These are phyloP conservation scores for Dothideomycetes sp. DNA, from an alignment of 2,329 filamentous ascomycete species.

Conservation along the genomic window DNA sequence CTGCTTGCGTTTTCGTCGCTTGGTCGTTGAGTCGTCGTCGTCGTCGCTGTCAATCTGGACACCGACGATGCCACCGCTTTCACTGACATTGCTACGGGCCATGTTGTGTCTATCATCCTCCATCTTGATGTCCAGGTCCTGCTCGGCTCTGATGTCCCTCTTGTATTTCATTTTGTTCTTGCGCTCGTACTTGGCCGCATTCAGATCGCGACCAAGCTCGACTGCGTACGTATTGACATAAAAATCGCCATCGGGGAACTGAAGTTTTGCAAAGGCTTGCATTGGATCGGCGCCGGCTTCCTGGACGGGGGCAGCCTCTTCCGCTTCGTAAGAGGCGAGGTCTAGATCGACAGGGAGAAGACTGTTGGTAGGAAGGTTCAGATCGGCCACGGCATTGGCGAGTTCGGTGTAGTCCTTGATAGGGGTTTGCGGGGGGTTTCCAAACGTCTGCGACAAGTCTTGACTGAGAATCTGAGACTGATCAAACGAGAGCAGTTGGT, in stretches of 20 bases:
- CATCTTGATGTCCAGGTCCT: slow-evolving; percentile 12
- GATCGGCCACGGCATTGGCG: slow-evolving; percentile 5
- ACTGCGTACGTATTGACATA: slow-evolving; percentile 69
- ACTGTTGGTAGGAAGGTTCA: slow-evolving; percentile 6
- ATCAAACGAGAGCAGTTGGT: too few species aligned
- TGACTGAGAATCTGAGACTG: background rate
- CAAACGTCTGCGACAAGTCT: background rate
- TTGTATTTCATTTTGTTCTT: slow-evolving; percentile 13
- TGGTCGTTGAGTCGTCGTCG: slow-evolving; percentile 12
- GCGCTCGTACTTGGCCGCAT: slow-evolving; percentile 34
- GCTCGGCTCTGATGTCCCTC: slow-evolving; percentile 17
- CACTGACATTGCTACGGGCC: slow-evolving; percentile 20
- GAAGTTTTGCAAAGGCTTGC: slow-evolving; percentile 55
- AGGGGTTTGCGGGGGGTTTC: slow-evolving; percentile 4
- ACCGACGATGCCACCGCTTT: slow-evolving; percentile 22
- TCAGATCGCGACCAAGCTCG: slow-evolving; percentile 62
- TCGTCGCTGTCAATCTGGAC: slow-evolving; percentile 15
- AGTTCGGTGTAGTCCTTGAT: slow-evolving; percentile 12
- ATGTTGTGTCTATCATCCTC: slow-evolving; percentile 9
- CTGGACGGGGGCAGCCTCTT: slow-evolving; percentile 14
- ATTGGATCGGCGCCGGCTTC: slow-evolving; percentile 26
- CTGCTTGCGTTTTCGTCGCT: slow-evolving; percentile 27
- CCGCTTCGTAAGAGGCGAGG: slow-evolving; percentile 15
- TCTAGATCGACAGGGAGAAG: slow-evolving; percentile 11
- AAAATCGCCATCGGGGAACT: slow-evolving; percentile 67